phyloP scores from a whole-genome alignment of 257 asterid species.

The Pogostemon cablin region DNA sequence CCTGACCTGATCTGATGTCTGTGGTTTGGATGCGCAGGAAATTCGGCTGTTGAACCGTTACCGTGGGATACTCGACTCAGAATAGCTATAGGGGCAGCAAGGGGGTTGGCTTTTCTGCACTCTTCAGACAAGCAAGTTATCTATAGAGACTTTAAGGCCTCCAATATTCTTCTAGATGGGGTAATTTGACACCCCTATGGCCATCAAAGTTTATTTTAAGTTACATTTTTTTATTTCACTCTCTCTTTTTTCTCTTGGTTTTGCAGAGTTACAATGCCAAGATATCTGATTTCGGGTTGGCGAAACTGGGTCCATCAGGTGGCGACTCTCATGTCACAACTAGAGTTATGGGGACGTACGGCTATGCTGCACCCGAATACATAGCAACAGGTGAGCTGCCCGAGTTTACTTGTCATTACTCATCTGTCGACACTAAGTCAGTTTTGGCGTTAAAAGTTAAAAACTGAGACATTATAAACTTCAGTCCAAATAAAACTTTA shows the following conservation, averaged over 20 bases:
- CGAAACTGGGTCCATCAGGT: conserved; percentile 57
- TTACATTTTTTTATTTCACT: not conserved
- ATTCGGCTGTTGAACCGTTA: conserved; percentile 39
- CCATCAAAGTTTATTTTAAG: not conserved
- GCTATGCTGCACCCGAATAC: conserved; percentile 70
- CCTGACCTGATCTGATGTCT: conserved; percentile 19
- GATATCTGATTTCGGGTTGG: conserved; percentile 63
- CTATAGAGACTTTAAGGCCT: conserved; percentile 64
- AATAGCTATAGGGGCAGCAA: conserved; percentile 64
- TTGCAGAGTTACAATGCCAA: conserved; percentile 57
- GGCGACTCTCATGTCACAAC: conserved; percentile 64
- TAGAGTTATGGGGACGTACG: conserved; percentile 57
- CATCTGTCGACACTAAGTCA: not conserved
- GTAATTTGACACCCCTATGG: conserved; percentile 34
- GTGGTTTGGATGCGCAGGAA: conserved; percentile 39
- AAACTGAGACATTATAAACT: not conserved
- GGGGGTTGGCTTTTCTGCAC: conserved; percentile 57
- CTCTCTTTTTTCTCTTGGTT: conserved; percentile 22
- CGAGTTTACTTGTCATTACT: not conserved
- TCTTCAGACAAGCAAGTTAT: conserved; percentile 48
- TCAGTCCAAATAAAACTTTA: not conserved
- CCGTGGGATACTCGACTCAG: conserved; percentile 59
- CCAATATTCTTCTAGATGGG: conserved; percentile 65
- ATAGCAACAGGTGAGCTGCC: conserved; percentile 49
- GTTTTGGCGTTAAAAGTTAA: not conserved